Evolutionary conservation across 2,329 filamentous ascomycete species (phyloP).

Genomic region (Trichoderma aggressivum): DNA sequence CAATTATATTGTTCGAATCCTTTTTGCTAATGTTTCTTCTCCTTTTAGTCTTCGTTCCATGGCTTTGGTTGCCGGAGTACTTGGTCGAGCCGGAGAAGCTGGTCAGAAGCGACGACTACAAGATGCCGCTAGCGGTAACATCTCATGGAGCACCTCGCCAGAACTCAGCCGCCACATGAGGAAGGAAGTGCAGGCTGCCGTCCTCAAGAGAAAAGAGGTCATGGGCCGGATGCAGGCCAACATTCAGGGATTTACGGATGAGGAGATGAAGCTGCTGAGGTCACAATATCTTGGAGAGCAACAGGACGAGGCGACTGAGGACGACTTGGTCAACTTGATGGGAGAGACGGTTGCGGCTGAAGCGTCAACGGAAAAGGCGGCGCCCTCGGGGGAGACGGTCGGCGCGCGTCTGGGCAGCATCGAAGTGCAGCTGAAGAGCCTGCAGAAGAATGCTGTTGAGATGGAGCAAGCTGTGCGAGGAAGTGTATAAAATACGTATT

Average conservation of each 20-base stretch:
- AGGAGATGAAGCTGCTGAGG: conserved; percentile 36
- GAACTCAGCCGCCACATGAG: conserved; percentile 42
- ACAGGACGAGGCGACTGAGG: conserved; percentile 32
- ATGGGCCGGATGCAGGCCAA: conserved; percentile 37
- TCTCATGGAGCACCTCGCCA: conserved; percentile 58
- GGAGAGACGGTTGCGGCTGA: conserved; percentile 21
- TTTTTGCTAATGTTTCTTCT: neutral
- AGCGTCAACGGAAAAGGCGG: neutral
- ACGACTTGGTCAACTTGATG: conserved; percentile 37
- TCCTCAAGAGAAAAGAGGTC: conserved; percentile 34
- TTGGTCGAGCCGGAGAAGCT: conserved; percentile 78
- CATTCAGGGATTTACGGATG: conserved; percentile 36
- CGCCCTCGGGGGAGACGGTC: neutral
- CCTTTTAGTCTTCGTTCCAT: conserved; percentile 68
- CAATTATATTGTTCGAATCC: neutral
- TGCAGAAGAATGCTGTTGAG: conserved; percentile 18
- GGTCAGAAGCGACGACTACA: conserved; percentile 67
- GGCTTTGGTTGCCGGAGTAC: conserved; percentile 76
- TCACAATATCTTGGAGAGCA: conserved; percentile 27
- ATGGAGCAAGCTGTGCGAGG: conserved; percentile 26
- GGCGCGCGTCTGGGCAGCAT: conserved; percentile 18
- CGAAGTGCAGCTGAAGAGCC: conserved; percentile 22
- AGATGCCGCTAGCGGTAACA: conserved; percentile 57
- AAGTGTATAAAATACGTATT: neutral
- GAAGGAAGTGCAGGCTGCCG: conserved; percentile 30